A percentile compares a stretch with the other conserved stretches of the same genome.
Evolutionary conservation across 83 land plant genomes (phyloP).

Genomic region (Diphasiastrum complanatum): DNA sequence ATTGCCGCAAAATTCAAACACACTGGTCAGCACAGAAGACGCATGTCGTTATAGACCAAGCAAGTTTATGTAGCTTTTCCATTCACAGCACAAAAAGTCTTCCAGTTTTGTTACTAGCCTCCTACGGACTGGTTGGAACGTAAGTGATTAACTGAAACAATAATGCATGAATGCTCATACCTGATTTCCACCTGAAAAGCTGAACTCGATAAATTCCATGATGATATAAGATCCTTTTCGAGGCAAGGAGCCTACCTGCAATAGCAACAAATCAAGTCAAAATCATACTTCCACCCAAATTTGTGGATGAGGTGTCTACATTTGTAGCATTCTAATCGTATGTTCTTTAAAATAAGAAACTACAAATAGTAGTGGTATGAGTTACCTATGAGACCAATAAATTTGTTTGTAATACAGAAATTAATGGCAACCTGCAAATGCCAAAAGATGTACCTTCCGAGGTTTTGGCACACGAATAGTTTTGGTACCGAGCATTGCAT

Average conservation of each 20-base stretch:
- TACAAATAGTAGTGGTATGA: conserved; percentile 8
- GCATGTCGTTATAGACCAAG: no score
- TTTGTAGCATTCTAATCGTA: background rate
- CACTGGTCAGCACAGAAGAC: no score
- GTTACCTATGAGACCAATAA: background rate
- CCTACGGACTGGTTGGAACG: background rate
- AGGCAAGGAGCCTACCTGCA: conserved; percentile 71
- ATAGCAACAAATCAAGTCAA: background rate
- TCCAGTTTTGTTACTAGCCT: no score
- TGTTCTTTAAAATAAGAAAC: conserved; percentile 22
- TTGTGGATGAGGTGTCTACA: background rate
- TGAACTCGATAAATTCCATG: conserved; percentile 90
- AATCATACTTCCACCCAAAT: no score
- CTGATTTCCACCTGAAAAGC: conserved; percentile 72
- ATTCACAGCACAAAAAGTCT: no score
- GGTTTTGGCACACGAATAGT: conserved; percentile 94
- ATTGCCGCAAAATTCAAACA: no score
- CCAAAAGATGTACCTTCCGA: conserved; percentile 46
- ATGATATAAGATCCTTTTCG: conserved; percentile 90
- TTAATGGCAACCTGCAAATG: background rate
- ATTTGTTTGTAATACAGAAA: background rate
- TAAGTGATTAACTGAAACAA: background rate
- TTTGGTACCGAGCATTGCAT: conserved; percentile 70
- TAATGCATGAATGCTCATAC: conserved; percentile 24
- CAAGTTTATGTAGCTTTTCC: no score